These are phyloP conservation scores for Suhomyces maxii DNA, from an alignment of 1,139 yeast genomes.

Conservation along the genomic window DNA sequence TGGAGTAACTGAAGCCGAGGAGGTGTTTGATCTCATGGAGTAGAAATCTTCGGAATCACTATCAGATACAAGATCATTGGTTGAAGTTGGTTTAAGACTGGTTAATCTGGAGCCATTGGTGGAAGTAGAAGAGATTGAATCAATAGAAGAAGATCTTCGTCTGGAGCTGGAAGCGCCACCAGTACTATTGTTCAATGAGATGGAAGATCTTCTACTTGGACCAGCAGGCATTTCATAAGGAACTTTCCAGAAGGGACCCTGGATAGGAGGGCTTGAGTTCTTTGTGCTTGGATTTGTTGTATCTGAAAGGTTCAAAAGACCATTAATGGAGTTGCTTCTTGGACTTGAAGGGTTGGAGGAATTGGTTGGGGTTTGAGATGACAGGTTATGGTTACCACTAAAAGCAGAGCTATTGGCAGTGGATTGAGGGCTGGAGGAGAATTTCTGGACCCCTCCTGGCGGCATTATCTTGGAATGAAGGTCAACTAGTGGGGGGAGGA, in stretches of 20 bases:
- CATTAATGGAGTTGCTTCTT: conserved; percentile 14
- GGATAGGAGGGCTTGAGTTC: conserved; percentile 35
- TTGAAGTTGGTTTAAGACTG: conserved; percentile 28
- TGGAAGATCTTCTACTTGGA: conserved; percentile 11
- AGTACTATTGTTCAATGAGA: conserved; percentile 5
- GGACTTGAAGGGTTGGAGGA: conserved; percentile 12
- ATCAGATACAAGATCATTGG: conserved; percentile 32
- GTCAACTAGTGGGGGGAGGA: conserved; percentile 27
- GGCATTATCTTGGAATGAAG: conserved; percentile 13
- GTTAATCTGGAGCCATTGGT: conserved; percentile 35
- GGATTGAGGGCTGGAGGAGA: conserved; percentile 1
- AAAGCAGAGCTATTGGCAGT: conserved; percentile 1
- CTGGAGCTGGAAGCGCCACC: conserved; percentile 10
- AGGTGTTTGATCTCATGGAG: conserved; percentile 23
- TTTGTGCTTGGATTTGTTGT: conserved; percentile 18
- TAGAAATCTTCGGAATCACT: conserved; percentile 44
- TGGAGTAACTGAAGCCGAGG: conserved; percentile 7
- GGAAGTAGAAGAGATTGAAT: conserved; percentile 34
- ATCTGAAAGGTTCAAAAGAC: conserved; percentile 12
- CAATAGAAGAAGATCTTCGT: conserved; percentile 41
- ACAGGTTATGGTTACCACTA: conserved; percentile 13
- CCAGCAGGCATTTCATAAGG: conserved; percentile 50
- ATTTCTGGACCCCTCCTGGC: conserved; percentile 3
- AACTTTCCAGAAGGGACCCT: conserved; percentile 53
- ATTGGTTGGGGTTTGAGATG: conserved; percentile 14